Evolutionary conservation across 495 filamentous ascomycete genomes (phyloP), one percentile per base, ranked within the genome.

Genomic region (Diplogelasinospora grovesii): DNA sequence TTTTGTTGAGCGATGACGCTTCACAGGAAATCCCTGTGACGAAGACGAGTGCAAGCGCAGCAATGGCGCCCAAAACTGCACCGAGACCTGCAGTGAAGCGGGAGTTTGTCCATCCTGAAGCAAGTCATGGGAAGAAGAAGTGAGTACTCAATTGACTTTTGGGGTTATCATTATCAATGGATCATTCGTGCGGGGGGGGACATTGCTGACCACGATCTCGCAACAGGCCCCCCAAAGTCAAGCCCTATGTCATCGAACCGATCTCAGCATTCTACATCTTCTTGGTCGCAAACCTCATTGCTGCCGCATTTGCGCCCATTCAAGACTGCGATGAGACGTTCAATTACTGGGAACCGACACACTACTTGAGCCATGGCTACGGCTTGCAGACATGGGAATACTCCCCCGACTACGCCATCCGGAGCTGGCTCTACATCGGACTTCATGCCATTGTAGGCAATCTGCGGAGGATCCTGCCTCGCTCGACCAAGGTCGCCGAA

Each of bases 371-470:
- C 44, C 88, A 95, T 69, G 85, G 86, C 54, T 89, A 90, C 56
- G 93, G 93, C 21, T 67, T 97, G 23, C 86, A 99, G 64, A 99
- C 93, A 11, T 99, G 93, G 93, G 93, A 99, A 60, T 99, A 97
- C 64, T 95, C 90, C 0, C 93, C 93, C 1, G 83, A 89, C 33
- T 97, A 86, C 60, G 86, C 86, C 22, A 95, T 99, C 52, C 82
- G 93, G 39, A 95, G 87, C 66, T 99, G 93, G 93, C 73, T 86
- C 22, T 99, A 99, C 57, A 69, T 93, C 19, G 79, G 71, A n/a
- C 60, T 96, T 7, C 90, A 99, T 65, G 85, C 87, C 32, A 51
- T 81, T 26, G 60, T 84, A 30, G 81, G 78, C 8, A 84, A 78
- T 43, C 33, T 83, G 7, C 70, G 78, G 13, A 75, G 81, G 6